Conservation (phyloP, 495 filamentous ascomycete species). For the Apiosordaria backusii region DNA sequence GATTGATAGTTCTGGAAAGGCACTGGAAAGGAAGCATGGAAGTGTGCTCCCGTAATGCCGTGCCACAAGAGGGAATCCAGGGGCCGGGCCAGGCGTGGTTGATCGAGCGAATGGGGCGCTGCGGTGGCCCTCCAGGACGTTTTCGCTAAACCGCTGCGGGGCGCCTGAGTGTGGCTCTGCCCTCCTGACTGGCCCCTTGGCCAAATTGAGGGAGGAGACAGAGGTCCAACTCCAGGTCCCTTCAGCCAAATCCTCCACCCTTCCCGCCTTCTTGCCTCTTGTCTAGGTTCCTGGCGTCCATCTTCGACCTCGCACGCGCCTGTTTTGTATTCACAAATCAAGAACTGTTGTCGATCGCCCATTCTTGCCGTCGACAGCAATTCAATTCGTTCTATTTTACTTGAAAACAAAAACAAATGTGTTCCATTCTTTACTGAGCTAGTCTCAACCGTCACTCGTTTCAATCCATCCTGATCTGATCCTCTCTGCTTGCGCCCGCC, state of each 20-base stretch:
- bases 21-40: neutral
- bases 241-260: constrained; percentile 25
- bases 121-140: constrained; percentile 25
- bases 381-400: neutral
- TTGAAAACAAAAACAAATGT: neutral
- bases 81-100: constrained; percentile 19
- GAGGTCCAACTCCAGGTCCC: constrained; percentile 23
- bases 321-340: neutral
- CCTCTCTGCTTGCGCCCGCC: neutral
- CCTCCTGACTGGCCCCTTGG: constrained; percentile 30
- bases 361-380: neutral
- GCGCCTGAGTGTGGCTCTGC: constrained; percentile 27
- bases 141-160: constrained; percentile 31
- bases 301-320: neutral
- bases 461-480: neutral
- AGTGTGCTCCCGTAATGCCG: constrained; percentile 3
- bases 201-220: constrained; percentile 28
- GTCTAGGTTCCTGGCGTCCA: neutral
- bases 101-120: constrained; percentile 26
- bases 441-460: neutral
- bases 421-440: neutral
- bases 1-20: neutral
- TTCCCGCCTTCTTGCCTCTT: neutral
- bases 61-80: constrained; percentile 17
- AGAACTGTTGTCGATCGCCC: neutral